Evolutionary conservation across 805 yeast genomes (phyloP).

Genomic region (Kuraishia hungarica): DNA sequence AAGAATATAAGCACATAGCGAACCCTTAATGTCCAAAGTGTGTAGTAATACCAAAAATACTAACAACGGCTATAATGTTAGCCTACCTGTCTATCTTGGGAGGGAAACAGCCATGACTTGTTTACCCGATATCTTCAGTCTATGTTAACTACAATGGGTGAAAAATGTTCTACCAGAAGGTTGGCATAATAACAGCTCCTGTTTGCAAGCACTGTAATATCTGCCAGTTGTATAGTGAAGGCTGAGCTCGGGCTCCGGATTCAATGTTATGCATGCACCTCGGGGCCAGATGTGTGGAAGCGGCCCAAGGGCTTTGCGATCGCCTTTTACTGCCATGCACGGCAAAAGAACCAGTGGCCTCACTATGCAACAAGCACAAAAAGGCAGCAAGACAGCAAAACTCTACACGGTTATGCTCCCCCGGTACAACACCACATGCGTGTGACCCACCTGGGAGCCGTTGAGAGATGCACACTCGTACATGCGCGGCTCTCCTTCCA

Average conservation of each 20-base stretch:
- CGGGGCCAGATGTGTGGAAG: neutral
- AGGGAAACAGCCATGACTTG: no score
- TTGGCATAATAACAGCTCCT: no score
- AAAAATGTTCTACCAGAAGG: no score
- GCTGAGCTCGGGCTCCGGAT: neutral
- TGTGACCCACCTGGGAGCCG: neutral
- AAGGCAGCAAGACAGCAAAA: no score
- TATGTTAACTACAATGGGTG: no score
- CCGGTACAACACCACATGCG: neutral
- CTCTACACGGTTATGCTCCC: neutral
- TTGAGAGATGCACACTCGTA: neutral
- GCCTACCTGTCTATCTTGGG: no score
- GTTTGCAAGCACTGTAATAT: no score
- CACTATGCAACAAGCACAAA: no score
- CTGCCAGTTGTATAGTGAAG: no score
- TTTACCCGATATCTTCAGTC: no score
- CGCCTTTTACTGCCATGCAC: neutral
- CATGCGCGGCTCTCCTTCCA: neutral
- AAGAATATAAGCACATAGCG: no score
- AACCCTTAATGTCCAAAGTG: no score
- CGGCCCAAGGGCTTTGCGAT: neutral
- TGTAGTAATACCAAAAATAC: neutral
- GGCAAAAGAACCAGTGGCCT: neutral
- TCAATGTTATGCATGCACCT: neutral
- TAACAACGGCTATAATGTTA: neutral